Base-by-base conservation (phyloP, 139 green algal species). In the Haematococcus lacustris region DNA sequence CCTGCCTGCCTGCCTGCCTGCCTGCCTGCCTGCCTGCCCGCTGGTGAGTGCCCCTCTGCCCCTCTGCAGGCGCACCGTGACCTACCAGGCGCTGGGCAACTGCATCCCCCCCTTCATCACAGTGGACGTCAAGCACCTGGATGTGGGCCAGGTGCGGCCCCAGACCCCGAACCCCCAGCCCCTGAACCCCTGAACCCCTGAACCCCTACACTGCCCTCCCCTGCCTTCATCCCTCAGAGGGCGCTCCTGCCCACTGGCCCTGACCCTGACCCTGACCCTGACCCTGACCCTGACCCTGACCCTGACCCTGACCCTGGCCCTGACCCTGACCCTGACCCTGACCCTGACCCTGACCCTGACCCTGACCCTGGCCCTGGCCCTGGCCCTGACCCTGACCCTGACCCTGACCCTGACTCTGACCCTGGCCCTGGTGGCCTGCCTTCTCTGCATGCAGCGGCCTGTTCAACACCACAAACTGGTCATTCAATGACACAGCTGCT, bases 51-150 rank as follows among this genome's bases (percentile, higher is more conserved):
- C n/a, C n/a, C n/a, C n/a, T n/a, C n/a, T n/a, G n/a, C n/a, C n/a
- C n/a, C n/a, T n/a, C n/a, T n/a, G 50, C 74, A 79, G 68, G 53
- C 74, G 74, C 21, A 74, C 68, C 1, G 68, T 79, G n/a, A 47
- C 62, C 25, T 74, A 74, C 59, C 73, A 79, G 57, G 59, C 60
- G 2, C 67, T 74, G 3, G 74, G 74, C 59, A 50, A n/a, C 37
- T 41, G 41, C 34, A 38, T 79, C 2, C 74, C 74, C 34, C 74
- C 74, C 30, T 79, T 57, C 67, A 37, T 79, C 3, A 68, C 74
- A 39, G 35, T 79, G 33, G 73, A 79, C 4, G 67, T 71, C 57
- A 38, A 57, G 40, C 41, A 69, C 35, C 26, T 79, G 59, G 67
- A 79, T 28, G 41, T 79, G 34, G 60, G 70, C 9, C 59, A 74